These are phyloP conservation scores for Strobilomyces dryophilus DNA, from an alignment of 768 basidiomycete species.

Conservation along the genomic window DNA sequence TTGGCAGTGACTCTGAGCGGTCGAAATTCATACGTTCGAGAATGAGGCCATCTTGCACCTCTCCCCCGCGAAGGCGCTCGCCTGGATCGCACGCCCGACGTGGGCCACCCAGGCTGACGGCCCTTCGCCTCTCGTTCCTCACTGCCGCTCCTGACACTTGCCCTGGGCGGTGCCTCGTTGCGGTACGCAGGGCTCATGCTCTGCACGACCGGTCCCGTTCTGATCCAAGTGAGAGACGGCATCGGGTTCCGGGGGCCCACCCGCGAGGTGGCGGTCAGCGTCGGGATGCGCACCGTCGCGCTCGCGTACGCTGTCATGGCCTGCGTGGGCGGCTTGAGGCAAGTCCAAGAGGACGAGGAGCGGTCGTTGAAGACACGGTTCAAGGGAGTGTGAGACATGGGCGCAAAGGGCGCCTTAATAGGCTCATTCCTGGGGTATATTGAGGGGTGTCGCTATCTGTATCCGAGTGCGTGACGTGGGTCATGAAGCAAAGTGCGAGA, in stretches of 20 bases:
- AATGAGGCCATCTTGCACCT: too few species aligned
- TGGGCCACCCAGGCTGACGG: too few species aligned
- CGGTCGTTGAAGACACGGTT: conserved; percentile 9
- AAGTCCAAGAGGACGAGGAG: conserved; percentile 14
- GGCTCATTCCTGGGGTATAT: conserved; percentile 45
- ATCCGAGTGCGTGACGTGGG: background rate
- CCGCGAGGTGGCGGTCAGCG: conserved; percentile 31
- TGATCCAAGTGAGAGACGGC: conserved; percentile 9
- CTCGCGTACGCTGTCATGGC: conserved; percentile 6
- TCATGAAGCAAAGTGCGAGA: background rate
- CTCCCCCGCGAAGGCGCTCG: too few species aligned
- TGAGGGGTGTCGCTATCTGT: conserved; percentile 13
- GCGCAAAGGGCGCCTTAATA: conserved; percentile 42
- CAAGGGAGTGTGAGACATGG: conserved; percentile 33
- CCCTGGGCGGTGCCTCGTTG: conserved; percentile 38
- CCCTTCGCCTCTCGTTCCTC: too few species aligned
- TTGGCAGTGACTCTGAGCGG: too few species aligned
- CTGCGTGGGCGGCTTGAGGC: conserved; percentile 4
- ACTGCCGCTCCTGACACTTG: conserved; percentile 23
- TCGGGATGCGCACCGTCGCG: conserved; percentile 7
- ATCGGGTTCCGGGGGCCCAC: background rate
- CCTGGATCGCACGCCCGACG: too few species aligned
- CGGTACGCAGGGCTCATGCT: conserved; percentile 37
- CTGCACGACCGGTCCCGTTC: conserved; percentile 12
- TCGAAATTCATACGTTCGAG: too few species aligned